Conservation (phyloP, 148 eudicot species). For the Fagopyrum tataricum region DNA sequence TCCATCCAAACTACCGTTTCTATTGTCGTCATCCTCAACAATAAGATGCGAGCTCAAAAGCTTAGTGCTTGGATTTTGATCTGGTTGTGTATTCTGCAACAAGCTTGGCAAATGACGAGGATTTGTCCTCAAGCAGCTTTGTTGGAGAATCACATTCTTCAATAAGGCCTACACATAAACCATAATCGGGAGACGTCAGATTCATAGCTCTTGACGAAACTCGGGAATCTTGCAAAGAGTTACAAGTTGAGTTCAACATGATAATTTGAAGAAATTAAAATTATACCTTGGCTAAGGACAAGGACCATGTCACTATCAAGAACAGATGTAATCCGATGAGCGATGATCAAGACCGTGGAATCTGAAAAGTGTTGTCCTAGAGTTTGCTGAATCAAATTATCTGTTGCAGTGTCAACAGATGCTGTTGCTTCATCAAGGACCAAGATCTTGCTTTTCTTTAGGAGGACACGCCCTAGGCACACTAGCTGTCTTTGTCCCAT, state of each 20-base stretch:
- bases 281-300: constrained; percentile 29
- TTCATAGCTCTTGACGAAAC: too few relatives aligned
- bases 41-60: too few relatives aligned
- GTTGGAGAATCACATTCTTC: constrained; percentile 63
- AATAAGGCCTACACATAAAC: constrained; percentile 15
- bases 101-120: constrained; percentile 65
- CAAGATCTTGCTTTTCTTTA: constrained; percentile 37
- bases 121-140: constrained; percentile 51
- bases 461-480: constrained; percentile 45
- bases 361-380: constrained; percentile 30
- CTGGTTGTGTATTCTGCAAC: constrained; percentile 44
- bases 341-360: constrained; percentile 34
- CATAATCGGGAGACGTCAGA: background rate
- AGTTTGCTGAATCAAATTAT: constrained; percentile 39
- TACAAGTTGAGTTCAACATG: background rate
- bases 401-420: constrained; percentile 45
- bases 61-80: too few relatives aligned
- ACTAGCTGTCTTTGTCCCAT: constrained; percentile 51
- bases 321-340: constrained; percentile 50
- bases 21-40: too few relatives aligned
- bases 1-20: too few relatives aligned
- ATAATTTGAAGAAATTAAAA: background rate
- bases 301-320: constrained; percentile 74
- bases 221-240: too few relatives aligned
- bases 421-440: constrained; percentile 47